Evolutionary conservation across 345 rosid genomes (phyloP), one percentile per base, ranked within the genome.

Genomic region (Fremontodendron californicum): DNA sequence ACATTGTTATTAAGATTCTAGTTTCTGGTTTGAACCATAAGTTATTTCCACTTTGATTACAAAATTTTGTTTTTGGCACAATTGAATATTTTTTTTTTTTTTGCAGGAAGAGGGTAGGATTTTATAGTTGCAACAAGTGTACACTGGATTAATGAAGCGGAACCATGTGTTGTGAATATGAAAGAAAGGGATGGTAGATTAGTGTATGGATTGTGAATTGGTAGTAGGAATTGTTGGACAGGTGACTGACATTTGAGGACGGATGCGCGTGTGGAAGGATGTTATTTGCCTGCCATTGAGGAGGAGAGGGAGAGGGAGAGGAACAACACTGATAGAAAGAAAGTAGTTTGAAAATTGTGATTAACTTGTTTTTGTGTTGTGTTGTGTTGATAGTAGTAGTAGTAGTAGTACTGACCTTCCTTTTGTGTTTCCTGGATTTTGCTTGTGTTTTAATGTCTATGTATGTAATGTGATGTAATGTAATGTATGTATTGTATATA

Each of bases 171-270:
- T 60, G 65, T 61, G 39, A 61, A 61, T 61, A 61, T 37, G 4
- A 61, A 61, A 60, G 64, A 60, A 60, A 61, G 65, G 21, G 39
- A 60, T 61, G 65, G n/a, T 61, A 31, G 39, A 31, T 29, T 61
- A 61, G 65, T 61, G 65, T 61, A 61, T 16, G 65, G 39, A 15
- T 61, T 61, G 65, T 61, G 65, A 61, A 31, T 13, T 61, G 65
- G 9, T 33, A 1, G 35, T 61, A 61, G 65, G 40, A 61, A 1
- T 1, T 33, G 65, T 61, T 8, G 65, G 27, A 61, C 65, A 61
- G 65, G 40, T 61, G 65, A 61, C 39, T 61, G 65, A 61, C 37
- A 29, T 61, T 61, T 7, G 18, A 29, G 39, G 65, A 33, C 35
- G 35, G 1, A n/a, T 33, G n/a, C 6, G 65, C 1, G 37, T 2